Percentiles rank a stretch among this genome's conserved stretches.
phyloP scores from a whole-genome alignment of 352 stramenopile genomes.

The Pythium sukuiense region DNA sequence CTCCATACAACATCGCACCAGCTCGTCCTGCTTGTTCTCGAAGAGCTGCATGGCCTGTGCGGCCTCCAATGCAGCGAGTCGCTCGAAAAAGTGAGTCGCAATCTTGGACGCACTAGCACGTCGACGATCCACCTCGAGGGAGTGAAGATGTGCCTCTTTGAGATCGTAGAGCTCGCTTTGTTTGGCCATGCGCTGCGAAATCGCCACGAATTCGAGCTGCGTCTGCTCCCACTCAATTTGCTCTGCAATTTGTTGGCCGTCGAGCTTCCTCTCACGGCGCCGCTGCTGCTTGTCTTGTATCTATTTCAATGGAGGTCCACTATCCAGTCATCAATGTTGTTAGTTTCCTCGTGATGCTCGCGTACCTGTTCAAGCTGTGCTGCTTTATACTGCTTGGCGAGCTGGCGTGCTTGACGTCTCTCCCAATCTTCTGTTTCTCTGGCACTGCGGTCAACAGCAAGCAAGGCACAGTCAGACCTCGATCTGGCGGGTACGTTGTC shows the following conservation, averaged over 20 bases:
- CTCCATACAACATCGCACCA: slow-evolving; percentile 21
- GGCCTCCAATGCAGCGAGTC: slow-evolving; percentile 34
- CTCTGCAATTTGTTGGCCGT: slow-evolving; percentile 30
- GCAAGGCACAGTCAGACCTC: too few species aligned
- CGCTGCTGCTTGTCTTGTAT: slow-evolving; percentile 27
- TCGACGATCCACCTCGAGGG: slow-evolving; percentile 36
- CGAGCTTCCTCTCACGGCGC: slow-evolving; percentile 30
- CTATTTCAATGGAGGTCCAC: slow-evolving; percentile 11
- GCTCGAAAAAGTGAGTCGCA: slow-evolving; percentile 47
- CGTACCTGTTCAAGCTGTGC: slow-evolving; percentile 33
- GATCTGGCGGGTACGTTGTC: background rate
- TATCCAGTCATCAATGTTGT: background rate
- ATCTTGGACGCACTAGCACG: slow-evolving; percentile 31
- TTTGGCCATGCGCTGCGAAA: slow-evolving; percentile 11
- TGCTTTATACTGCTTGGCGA: slow-evolving; percentile 26
- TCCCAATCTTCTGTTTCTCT: slow-evolving; percentile 15
- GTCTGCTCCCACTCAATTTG: slow-evolving; percentile 42
- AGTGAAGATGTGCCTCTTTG: slow-evolving; percentile 24
- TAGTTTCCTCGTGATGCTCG: too few species aligned
- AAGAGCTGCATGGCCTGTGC: slow-evolving; percentile 38
- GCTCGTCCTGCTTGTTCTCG: slow-evolving; percentile 18
- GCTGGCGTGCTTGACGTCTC: background rate
- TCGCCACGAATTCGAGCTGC: slow-evolving; percentile 27
- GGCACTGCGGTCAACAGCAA: background rate
- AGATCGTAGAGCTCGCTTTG: slow-evolving; percentile 21